Base-by-base conservation (phyloP, 805 yeast species). In the Soucietia sequanensis region DNA sequence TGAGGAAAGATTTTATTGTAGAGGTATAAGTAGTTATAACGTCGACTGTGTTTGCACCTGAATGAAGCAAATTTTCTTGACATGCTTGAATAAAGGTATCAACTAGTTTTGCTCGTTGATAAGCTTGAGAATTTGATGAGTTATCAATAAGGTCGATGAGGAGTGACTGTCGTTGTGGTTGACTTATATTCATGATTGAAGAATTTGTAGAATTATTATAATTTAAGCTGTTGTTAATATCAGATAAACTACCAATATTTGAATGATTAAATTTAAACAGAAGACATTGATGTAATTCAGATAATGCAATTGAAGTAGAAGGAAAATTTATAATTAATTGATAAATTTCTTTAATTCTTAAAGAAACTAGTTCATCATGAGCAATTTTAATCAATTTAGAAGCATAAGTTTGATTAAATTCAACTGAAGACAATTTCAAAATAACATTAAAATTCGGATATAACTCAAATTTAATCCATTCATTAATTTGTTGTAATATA, bases 21-120 rank as follows among this genome's bases (percentile, higher is more conserved):
- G 79, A 75, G 4, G 84, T 78, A 51, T 86, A 91, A 34, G 74
- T 76, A 2, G 76, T 60, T 17, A 91, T 73, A 6, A 88, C 79
- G 33, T 81, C 86, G 4, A 72, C 70, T 0, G 98, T 91, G 45
- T 84, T 79, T 1, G 84, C 75, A 14, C 96, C 95, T 3, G 95
- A 83, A 48, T 87, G 93, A 14, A 90, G 63, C 8, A 89, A 52
- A 22, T 72, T 54, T 22, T 46, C 50, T 15, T 65, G 52, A 36
- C 84, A 75, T 2, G 60, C 47, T 0, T 47, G 40, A 6, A 71
- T 73, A 42, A 83, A 85, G 0, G 58, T 52, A 9, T 61, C 60
- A 3, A 82, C 84, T 4, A 82, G 55, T 6, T 56, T 53, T 2
- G 76, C 56, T 37, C 89, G 60, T 37, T 81, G 84, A 17, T 47